A percentile compares a stretch with the other conserved stretches of the same genome.
Evolutionary conservation across 2,329 filamentous ascomycete species (phyloP).

Genomic region (Pseudogymnoascus sp.): DNA sequence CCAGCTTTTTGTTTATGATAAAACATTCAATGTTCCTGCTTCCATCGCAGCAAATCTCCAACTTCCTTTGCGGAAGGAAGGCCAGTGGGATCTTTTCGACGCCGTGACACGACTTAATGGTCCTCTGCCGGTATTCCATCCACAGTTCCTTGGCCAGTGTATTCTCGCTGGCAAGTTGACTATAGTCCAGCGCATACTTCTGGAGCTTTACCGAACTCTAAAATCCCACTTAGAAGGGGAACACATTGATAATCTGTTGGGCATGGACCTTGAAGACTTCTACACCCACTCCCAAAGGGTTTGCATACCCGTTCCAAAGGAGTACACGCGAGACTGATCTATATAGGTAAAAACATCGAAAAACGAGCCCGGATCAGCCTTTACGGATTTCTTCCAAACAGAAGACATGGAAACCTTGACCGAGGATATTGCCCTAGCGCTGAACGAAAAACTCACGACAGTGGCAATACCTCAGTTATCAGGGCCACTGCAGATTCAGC

Average conservation of each 20-base stretch:
- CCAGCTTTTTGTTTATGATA: constrained; percentile 78
- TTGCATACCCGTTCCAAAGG: background rate
- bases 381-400: constrained; percentile 40
- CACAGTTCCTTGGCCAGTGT: constrained; percentile 80
- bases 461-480: constrained; percentile 73
- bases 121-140: constrained; percentile 82
- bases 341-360: constrained; percentile 18
- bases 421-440: constrained; percentile 58
- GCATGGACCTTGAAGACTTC: constrained; percentile 53
- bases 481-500: constrained; percentile 75
- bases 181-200: constrained; percentile 64
- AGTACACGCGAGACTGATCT: constrained; percentile 12
- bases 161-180: constrained; percentile 69
- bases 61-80: constrained; percentile 17
- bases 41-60: constrained; percentile 16
- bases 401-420: constrained; percentile 55
- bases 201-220: constrained; percentile 63
- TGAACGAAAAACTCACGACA: constrained; percentile 70
- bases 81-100: constrained; percentile 59
- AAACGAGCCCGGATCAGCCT: constrained; percentile 33
- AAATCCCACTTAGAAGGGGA: constrained; percentile 83
- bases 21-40: constrained; percentile 49
- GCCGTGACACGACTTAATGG: constrained; percentile 79
- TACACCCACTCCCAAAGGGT: constrained; percentile 32
- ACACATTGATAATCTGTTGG: constrained; percentile 67